These are phyloP conservation scores for Leccinum variicolor DNA, from an alignment of 768 basidiomycete species.

Conservation along the genomic window DNA sequence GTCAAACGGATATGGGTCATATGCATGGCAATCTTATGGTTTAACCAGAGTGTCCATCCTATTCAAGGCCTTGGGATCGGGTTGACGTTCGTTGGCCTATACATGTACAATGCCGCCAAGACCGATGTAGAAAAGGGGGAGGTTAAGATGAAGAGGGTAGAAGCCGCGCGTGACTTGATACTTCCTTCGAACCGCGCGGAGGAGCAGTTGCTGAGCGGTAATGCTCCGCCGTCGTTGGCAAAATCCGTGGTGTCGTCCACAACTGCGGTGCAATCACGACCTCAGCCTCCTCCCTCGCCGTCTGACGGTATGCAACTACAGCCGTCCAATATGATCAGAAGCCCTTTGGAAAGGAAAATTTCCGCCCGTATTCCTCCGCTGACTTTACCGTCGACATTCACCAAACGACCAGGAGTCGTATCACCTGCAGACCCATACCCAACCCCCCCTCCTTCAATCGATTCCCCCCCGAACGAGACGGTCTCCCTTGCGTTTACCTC, in stretches of 20 bases:
- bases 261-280: constrained; percentile 25
- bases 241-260: constrained; percentile 15
- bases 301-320: constrained; percentile 3
- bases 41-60: constrained; percentile 79
- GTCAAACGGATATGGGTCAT: constrained; percentile 98
- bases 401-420: constrained; percentile 20
- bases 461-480: constrained; percentile 20
- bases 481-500: constrained; percentile 12
- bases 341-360: constrained; percentile 17
- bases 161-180: constrained; percentile 64
- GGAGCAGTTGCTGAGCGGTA: constrained; percentile 44
- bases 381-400: constrained; percentile 16
- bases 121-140: constrained; percentile 91
- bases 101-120: constrained; percentile 96
- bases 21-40: constrained; percentile 97
- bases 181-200: constrained; percentile 70
- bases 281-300: constrained; percentile 6
- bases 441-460: constrained; percentile 41
- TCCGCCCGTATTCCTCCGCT: constrained; percentile 16
- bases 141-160: constrained; percentile 76
- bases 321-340: background rate
- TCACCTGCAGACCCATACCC: constrained; percentile 45
- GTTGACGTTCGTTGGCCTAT: constrained; percentile 86
- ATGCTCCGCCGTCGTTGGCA: constrained; percentile 25
- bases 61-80: constrained; percentile 88